These are phyloP conservation scores for Circinella minor DNA, from an alignment of 371 early-diverging fungal genomes.

Conservation along the genomic window DNA sequence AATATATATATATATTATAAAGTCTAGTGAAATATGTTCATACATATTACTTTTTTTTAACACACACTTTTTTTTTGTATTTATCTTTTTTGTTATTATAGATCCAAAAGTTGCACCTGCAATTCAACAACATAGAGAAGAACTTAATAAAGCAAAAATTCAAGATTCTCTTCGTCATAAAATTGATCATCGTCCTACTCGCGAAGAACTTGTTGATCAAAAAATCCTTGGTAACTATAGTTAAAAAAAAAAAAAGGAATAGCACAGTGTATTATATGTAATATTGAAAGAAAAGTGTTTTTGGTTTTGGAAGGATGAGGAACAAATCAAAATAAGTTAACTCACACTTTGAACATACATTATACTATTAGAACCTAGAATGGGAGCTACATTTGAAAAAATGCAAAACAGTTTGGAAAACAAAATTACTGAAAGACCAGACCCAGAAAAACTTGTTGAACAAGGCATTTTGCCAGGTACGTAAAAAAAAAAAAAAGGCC, in stretches of 20 bases:
- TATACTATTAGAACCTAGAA: conserved; percentile 36
- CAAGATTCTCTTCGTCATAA: conserved; percentile 74
- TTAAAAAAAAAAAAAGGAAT: no score
- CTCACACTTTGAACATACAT: neutral
- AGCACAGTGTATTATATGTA: no score
- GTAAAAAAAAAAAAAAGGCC: neutral
- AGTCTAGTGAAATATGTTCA: no score
- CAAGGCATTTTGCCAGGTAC: conserved; percentile 58
- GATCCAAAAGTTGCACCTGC: conserved; percentile 67
- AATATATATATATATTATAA: conserved; percentile 3
- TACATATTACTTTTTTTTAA: no score
- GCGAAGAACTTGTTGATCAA: conserved; percentile 70
- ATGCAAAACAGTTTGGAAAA: conserved; percentile 61
- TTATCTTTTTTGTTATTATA: conserved; percentile 4
- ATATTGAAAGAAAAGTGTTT: neutral
- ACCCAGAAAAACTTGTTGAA: conserved; percentile 55
- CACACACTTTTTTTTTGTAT: no score
- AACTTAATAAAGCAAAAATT: conserved; percentile 65
- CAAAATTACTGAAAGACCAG: conserved; percentile 67
- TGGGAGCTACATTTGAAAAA: conserved; percentile 60
- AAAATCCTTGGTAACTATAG: conserved; percentile 58
- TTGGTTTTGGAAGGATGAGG: no score
- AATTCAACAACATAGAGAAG: conserved; percentile 54
- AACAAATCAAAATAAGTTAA: no score
- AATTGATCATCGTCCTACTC: conserved; percentile 74